Conservation (phyloP, 208 protist genomes). For the Acanthamoeba triangularis region DNA sequence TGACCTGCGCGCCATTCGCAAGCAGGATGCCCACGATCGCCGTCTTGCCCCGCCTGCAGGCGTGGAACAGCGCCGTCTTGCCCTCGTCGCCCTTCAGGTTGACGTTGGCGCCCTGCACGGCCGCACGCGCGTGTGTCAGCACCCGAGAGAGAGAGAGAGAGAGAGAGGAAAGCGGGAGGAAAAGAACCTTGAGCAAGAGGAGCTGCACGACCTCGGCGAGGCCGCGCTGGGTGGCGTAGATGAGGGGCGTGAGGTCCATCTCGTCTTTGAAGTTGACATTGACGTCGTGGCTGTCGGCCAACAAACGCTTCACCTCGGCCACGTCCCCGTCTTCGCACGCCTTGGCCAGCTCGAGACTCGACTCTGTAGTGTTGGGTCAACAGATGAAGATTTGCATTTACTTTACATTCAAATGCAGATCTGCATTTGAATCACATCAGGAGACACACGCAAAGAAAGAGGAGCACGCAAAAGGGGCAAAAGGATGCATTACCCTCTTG, state of each 20-base stretch:
- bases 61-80: conserved; percentile 41
- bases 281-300: neutral
- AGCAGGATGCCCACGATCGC: conserved; percentile 15
- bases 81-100: conserved; percentile 11
- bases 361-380: neutral
- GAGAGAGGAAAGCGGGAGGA: neutral
- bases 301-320: conserved; percentile 8
- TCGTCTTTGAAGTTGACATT: conserved; percentile 59
- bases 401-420: too few relatives aligned
- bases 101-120: conserved; percentile 7
- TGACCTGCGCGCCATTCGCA: neutral
- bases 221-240: conserved; percentile 42
- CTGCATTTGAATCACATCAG: too few relatives aligned
- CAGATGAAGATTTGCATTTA: too few relatives aligned
- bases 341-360: conserved; percentile 9
- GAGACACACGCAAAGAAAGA: neutral
- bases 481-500: neutral
- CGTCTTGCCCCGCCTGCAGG: conserved; percentile 9
- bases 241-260: conserved; percentile 29
- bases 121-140: neutral
- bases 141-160: neutral
- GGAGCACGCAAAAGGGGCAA: too few relatives aligned
- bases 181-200: conserved; percentile 11
- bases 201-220: conserved; percentile 44
- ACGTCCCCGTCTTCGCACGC: conserved; percentile 33